phyloP scores from a whole-genome alignment of 1,139 yeast species.

The Nadsonia commutata region DNA sequence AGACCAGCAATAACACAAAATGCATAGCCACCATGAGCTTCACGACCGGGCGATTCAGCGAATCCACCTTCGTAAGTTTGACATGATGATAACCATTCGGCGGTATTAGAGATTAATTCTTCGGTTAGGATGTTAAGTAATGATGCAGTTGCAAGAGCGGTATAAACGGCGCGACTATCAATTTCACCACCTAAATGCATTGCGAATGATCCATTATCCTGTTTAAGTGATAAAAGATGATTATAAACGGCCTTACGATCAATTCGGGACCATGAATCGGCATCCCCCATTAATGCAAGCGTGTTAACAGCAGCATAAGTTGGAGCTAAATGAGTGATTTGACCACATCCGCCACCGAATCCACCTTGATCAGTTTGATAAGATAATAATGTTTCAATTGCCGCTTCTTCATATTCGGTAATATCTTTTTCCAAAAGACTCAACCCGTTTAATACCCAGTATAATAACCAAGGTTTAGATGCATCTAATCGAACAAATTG shows the following conservation, averaged over 20 bases:
- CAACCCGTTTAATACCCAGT: constrained; percentile 63
- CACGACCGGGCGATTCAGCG: constrained; percentile 66
- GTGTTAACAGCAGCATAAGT: constrained; percentile 67
- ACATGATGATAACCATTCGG: constrained; percentile 50
- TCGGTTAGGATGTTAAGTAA: constrained; percentile 49
- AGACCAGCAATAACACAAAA: constrained; percentile 77
- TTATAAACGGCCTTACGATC: constrained; percentile 35
- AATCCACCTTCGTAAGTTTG: constrained; percentile 96
- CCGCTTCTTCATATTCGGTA: constrained; percentile 14
- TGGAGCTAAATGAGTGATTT: constrained; percentile 73
- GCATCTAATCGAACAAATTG: constrained; percentile 51
- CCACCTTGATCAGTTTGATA: constrained; percentile 38
- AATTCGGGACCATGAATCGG: constrained; percentile 29
- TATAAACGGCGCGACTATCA: constrained; percentile 77
- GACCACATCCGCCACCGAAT: constrained; percentile 74
- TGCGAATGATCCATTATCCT: constrained; percentile 53
- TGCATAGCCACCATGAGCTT: constrained; percentile 96
- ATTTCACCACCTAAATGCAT: constrained; percentile 73
- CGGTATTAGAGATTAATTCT: constrained; percentile 39
- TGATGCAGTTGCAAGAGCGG: constrained; percentile 66
- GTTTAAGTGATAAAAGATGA: constrained; percentile 59
- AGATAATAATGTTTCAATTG: constrained; percentile 20
- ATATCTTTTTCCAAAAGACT: constrained; percentile 26
- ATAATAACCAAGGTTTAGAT: constrained; percentile 79
- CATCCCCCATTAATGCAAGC: constrained; percentile 39